Evolutionary conservation across 2,329 filamentous ascomycete species (phyloP).

Genomic region (Penicillium vulpinum): DNA sequence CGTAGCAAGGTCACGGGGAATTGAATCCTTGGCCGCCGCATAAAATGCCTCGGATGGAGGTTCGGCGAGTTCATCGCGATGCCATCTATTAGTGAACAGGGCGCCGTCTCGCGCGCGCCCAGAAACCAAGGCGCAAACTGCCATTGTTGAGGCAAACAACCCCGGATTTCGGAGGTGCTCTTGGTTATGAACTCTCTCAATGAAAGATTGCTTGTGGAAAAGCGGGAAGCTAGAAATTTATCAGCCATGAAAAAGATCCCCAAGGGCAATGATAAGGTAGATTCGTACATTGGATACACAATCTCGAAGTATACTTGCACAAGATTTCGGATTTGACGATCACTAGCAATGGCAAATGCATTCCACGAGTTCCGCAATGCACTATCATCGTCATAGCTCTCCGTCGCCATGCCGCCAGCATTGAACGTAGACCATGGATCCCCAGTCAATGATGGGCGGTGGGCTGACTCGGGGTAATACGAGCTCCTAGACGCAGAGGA

Average conservation of each 20-base stretch:
- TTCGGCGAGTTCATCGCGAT: conserved; percentile 31
- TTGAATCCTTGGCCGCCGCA: conserved; percentile 44
- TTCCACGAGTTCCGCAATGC: conserved; percentile 40
- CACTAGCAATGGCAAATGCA: conserved; percentile 43
- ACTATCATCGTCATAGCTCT: conserved; percentile 24
- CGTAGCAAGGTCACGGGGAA: conserved; percentile 40
- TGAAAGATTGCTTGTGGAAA: conserved; percentile 51
- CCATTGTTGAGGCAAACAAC: conserved; percentile 55
- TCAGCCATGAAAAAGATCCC: background rate
- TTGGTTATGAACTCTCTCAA: conserved; percentile 40
- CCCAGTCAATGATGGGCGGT: conserved; percentile 15
- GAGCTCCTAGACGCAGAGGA: conserved; percentile 23
- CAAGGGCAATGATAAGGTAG: background rate
- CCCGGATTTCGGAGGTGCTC: conserved; percentile 48
- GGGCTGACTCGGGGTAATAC: conserved; percentile 13
- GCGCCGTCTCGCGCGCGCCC: conserved; percentile 54
- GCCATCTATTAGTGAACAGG: conserved; percentile 40
- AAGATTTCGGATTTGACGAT: conserved; percentile 44
- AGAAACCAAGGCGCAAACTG: conserved; percentile 52
- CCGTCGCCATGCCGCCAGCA: conserved; percentile 15
- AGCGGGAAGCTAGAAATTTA: conserved; percentile 45
- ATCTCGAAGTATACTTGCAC: conserved; percentile 55
- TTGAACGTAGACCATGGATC: conserved; percentile 25
- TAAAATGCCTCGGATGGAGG: conserved; percentile 48
- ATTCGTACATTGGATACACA: conserved; percentile 52